Base-by-base conservation (phyloP, 495 filamentous ascomycete genomes). In the Bacidia gigantensis region DNA sequence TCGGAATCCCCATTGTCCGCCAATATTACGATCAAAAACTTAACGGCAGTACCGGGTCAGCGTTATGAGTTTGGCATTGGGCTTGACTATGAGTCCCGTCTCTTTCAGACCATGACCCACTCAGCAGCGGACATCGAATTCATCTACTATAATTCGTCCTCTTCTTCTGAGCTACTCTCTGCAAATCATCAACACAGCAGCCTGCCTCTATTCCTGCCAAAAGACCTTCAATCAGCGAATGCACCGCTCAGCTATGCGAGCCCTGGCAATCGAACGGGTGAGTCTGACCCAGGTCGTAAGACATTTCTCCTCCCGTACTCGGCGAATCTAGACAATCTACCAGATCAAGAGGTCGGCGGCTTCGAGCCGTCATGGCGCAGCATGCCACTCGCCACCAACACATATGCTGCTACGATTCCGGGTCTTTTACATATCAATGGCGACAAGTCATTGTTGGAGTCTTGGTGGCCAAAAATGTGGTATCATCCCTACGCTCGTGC, bases 381-480 rank as follows among this genome's bases (percentile, higher is more conserved):
- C 39, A 50, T 78, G 29, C 67, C 71, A 2, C 66, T 82, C 0
- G 63, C 70, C 55, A 79, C 76, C n/a, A 81, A 81, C 52, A 57
- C 73, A 22, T 67, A 71, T 44, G 67, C 72, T 10, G 65, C 65
- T 23, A 58, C 67, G 39, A 65, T 80, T 18, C 77, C 78, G 0
- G 67, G 70, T 2, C 53, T 76, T 3, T 52, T 77, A 0, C 74
- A 80, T 55, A 58, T 77, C 46, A 73, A 78, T 51, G 70, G 68
- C 25, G 67, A 72, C 26, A 60, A 65, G 18, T 58, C 59, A n/a
- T 55, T 68, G 3, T 66, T 69, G 17, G 62, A 73, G 26, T 42
- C 45, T 2, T 74, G 69, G 69, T 82, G 79, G 79, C 57, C 62
- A 10, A 68, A 67, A 7, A 75, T 78, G 70, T 83, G 79, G 78